Evolutionary conservation across 2,329 filamentous ascomycete species (phyloP), one percentile per base, ranked within the genome.

Genomic region (Cytospora schulzeri): DNA sequence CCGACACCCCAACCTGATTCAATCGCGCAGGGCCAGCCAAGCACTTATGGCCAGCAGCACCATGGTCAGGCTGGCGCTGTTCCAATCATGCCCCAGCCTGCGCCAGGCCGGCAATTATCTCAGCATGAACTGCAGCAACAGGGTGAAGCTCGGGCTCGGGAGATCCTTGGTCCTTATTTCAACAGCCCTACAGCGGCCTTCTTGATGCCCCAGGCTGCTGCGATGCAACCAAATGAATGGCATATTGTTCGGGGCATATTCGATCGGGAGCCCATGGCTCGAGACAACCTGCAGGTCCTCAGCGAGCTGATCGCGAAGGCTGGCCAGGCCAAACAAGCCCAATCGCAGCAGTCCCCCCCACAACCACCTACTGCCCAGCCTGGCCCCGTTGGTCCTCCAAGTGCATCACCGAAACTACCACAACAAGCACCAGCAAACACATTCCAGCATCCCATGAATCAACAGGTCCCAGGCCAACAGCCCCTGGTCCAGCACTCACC

Each of bases 201-300:
- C 70, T 78, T 93, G 5, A 79, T 92, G 53, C 85, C 87, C 6
- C 88, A 91, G 68, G 89, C 88, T 0, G 86, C 83, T 24, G 83
- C 85, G 57, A 91, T 91, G 81, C 83, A 88, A 54, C 81, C 85
- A n/a, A 79, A 84, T 19, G 91, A 96, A 72, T 89, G 95, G 84
- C 81, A 85, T 62, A 86, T 95, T 31, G 85, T 97, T 67, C 83
- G 85, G 59, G 82, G 84, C 48, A 88, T 94, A 17, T 81, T 92
- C 28, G 83, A 88, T 57, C 80, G 83, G 14, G 88, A 92, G 62
- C 86, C 87, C 0, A 83, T 82, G 26, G 86, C 91, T 0, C 81
- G 86, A 26, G 83, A 87, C 1, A 87, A 93, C 70, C 74, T 89
- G 22, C 77, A 81, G 58, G 79, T 85, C 60, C 77, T 89, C 4